Evolutionary conservation across 1,139 yeast species (phyloP).

Genomic region (Yamadazyma sp.): DNA sequence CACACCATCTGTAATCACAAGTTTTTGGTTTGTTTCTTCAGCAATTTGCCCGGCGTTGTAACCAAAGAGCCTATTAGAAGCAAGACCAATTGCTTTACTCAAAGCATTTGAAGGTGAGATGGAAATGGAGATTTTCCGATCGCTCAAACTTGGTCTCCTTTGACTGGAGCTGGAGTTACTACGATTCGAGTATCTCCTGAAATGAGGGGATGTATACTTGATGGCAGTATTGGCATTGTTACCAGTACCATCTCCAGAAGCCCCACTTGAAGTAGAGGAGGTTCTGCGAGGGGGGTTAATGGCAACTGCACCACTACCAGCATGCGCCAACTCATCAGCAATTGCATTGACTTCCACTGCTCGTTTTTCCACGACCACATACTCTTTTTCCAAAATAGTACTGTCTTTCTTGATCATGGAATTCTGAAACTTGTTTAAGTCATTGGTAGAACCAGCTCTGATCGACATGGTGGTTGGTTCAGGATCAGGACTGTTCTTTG

Average conservation of each 20-base stretch:
- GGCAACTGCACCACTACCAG: constrained; percentile 59
- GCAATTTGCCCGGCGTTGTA: constrained; percentile 8
- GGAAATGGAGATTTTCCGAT: constrained; percentile 63
- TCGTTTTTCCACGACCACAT: constrained; percentile 91
- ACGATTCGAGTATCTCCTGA: constrained; percentile 33
- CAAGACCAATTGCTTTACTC: constrained; percentile 82
- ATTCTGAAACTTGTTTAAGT: constrained; percentile 1
- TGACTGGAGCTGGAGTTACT: constrained; percentile 30
- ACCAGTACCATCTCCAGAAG: constrained; percentile 9
- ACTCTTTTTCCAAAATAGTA: constrained; percentile 67
- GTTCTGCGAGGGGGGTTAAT: constrained; percentile 23
- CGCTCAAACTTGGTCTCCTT: constrained; percentile 52
- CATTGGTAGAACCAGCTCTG: constrained; percentile 11
- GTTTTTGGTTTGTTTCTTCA: constrained; percentile 14
- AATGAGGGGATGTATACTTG: constrained; percentile 14
- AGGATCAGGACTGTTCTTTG: constrained; percentile 45
- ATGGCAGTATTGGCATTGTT: constrained; percentile 8
- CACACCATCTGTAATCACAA: constrained; percentile 14
- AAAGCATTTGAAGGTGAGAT: constrained; percentile 88
- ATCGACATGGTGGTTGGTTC: constrained; percentile 27
- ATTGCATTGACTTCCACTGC: constrained; percentile 94
- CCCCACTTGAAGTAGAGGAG: constrained; percentile 16
- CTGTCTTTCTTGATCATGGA: constrained; percentile 32
- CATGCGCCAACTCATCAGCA: constrained; percentile 84
- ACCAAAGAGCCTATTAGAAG: constrained; percentile 86